Conservation (phyloP, 768 basidiomycete species). For the Boletellus ananas region DNA sequence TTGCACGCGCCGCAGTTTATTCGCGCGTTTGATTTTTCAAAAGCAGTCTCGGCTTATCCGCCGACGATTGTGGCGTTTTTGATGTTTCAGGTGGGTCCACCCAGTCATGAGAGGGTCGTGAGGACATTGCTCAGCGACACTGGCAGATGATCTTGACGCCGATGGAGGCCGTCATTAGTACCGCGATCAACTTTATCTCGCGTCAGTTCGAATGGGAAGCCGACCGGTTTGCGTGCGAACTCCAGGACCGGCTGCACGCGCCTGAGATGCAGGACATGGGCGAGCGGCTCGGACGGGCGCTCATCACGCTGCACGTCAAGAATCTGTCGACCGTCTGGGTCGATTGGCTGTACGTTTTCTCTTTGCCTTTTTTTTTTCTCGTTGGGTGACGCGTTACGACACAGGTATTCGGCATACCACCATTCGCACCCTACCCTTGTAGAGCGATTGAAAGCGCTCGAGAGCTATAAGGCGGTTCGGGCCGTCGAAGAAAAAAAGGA, state of each 20-base stretch:
- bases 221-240: constrained; percentile 78
- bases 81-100: constrained; percentile 61
- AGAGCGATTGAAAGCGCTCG: constrained; percentile 81
- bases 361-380: not conserved
- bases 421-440: constrained; percentile 94
- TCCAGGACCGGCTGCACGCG: constrained; percentile 44
- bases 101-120: no score
- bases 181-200: constrained; percentile 77
- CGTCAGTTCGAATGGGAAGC: constrained; percentile 92
- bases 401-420: constrained; percentile 89
- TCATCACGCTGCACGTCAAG: constrained; percentile 85
- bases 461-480: constrained; percentile 53
- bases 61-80: constrained; percentile 85
- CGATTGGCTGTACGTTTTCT: constrained; percentile 66
- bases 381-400: not conserved
- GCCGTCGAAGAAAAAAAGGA: constrained; percentile 26
- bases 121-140: not conserved
- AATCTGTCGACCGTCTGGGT: constrained; percentile 93
- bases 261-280: constrained; percentile 81
- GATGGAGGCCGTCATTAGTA: constrained; percentile 66
- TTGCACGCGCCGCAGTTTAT: constrained; percentile 75
- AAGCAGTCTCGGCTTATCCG: constrained; percentile 55
- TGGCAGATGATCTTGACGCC: constrained; percentile 75
- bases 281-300: constrained; percentile 73
- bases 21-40: constrained; percentile 75